Base-by-base conservation (phyloP, 345 rosid species). In the Geranium brycei region DNA sequence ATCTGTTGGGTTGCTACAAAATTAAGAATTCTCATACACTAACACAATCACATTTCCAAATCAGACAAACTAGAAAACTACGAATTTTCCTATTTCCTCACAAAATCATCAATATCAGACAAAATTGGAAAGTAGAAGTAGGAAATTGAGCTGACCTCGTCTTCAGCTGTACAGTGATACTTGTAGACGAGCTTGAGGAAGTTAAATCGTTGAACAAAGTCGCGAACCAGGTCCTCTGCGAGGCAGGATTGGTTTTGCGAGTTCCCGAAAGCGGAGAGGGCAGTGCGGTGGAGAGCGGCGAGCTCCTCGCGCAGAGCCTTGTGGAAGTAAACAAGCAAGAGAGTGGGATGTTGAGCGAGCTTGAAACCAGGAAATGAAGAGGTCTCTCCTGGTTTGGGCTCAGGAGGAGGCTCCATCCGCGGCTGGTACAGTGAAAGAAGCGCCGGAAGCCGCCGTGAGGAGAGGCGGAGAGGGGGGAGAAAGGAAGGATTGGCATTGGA, bases 81-180 rank as follows among this genome's bases (percentile, higher is more conserved):
- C 0, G 53, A 11, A 47, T 47, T 5, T 4, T 32, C 6, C 38
- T 32, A n/a, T 32, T 32, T 32, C 38, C 38, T 32, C 38, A 6
- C 38, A 2, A 32, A 32, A 32, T 32, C 38, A 32, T 32, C 38
- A 32, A 32, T 32, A 32, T 3, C 38, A 35, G 41, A 35, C 2
- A 35, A 35, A 57, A 57, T 3, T 57, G 59, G n/a, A 16, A 17
- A 4, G 5, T 4, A 4, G 5, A 35, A 35, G 41, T 4, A 4
- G 4, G 19, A 57, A 57, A 16, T n/a, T 15, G 53, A 47, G 12
- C 81, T 59, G 58, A 91, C 97, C 93, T 84, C 93, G 41, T 91
- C 95, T 76, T 91, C 91, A 19, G 84, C 85, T 19, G 85, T 82
- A 58, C 75, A 58, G 63, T 88, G 95, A 77, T 86, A 86, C 71